These are phyloP conservation scores for Zygotorulaspora chibaensis DNA, from an alignment of 805 yeast genomes.

Conservation along the genomic window DNA sequence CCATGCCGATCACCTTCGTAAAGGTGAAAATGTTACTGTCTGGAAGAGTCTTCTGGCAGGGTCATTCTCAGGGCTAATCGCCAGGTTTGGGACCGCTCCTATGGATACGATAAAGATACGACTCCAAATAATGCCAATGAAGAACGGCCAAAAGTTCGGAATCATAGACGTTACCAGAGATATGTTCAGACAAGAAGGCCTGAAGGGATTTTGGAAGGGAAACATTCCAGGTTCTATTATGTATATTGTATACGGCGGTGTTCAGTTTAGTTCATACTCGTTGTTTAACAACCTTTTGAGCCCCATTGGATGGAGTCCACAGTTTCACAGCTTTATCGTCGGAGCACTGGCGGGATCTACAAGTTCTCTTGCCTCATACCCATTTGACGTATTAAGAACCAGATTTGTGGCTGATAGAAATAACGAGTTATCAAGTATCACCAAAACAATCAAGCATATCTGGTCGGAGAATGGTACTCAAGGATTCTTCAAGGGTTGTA, in stretches of 20 bases:
- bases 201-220: constrained; percentile 88
- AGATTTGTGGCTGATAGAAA: constrained; percentile 65
- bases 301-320: constrained; percentile 18
- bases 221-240: constrained; percentile 86
- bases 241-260: constrained; percentile 80
- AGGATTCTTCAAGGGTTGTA: constrained; percentile 49
- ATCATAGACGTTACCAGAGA: constrained; percentile 36
- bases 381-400: constrained; percentile 86
- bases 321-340: constrained; percentile 43
- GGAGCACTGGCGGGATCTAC: constrained; percentile 77
- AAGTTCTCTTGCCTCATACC: constrained; percentile 76
- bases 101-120: constrained; percentile 34
- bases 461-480: constrained; percentile 39
- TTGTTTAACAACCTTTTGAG: constrained; percentile 42
- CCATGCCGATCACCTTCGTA: constrained; percentile 41
- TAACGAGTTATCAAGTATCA: constrained; percentile 18
- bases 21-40: constrained; percentile 51
- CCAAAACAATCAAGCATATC: constrained; percentile 34
- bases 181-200: constrained; percentile 60
- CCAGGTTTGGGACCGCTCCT: constrained; percentile 42
- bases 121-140: constrained; percentile 22
- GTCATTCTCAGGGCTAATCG: constrained; percentile 58
- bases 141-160: constrained; percentile 2
- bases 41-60: constrained; percentile 63
- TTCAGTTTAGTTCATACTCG: constrained; percentile 75